These are phyloP conservation scores for Corylus heterophylla DNA, from an alignment of 306 rosid species.

Conservation along the genomic window DNA sequence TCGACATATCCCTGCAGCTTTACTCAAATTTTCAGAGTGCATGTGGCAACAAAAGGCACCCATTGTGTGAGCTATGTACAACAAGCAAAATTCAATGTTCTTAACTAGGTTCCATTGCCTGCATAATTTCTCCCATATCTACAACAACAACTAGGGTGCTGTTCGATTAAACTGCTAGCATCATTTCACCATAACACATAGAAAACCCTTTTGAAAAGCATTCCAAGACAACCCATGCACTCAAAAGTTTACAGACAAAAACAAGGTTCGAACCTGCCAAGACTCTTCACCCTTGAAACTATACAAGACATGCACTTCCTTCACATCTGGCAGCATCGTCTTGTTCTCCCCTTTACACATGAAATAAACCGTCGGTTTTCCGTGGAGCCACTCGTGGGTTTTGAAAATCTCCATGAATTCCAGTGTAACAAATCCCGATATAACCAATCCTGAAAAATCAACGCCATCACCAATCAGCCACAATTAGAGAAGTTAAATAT, in stretches of 20 bases:
- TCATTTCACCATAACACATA: not conserved
- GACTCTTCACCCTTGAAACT: constrained; percentile 81
- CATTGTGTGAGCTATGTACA: not conserved
- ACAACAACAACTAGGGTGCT: not conserved
- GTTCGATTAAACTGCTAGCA: not conserved
- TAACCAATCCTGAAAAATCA: constrained; percentile 40
- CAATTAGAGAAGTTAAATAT: not conserved
- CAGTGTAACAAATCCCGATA: constrained; percentile 63
- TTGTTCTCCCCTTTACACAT: constrained; percentile 61
- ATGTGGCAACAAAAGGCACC: not conserved
- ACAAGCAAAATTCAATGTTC: not conserved
- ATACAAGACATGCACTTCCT: constrained; percentile 44
- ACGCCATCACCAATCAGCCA: not conserved
- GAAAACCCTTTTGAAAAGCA: not conserved
- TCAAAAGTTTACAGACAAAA: not conserved
- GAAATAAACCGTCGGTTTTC: constrained; percentile 68
- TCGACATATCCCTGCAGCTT: not conserved
- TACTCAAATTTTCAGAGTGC: not conserved
- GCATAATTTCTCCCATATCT: not conserved
- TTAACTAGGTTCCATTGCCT: not conserved
- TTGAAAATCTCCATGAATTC: constrained; percentile 59
- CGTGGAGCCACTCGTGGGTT: constrained; percentile 63
- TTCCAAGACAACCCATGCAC: not conserved
- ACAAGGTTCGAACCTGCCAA: constrained; percentile 67
- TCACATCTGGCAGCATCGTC: constrained; percentile 65